These are phyloP conservation scores for Ceratobasidium sp. DNA, from an alignment of 1,284 basidiomycete species.

Conservation along the genomic window DNA sequence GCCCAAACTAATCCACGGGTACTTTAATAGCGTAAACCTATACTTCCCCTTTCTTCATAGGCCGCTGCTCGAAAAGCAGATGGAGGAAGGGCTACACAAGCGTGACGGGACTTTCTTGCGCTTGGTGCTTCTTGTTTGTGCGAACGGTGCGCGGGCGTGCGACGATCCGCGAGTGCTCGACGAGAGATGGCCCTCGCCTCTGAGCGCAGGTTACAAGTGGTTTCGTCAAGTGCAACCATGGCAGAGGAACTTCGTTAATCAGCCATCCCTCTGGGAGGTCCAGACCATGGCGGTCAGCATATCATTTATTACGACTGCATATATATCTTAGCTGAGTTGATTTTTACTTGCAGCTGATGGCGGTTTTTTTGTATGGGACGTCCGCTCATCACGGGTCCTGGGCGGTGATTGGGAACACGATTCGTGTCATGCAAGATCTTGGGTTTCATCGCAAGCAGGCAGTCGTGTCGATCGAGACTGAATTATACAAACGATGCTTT, in stretches of 20 bases:
- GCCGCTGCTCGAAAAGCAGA: too few species aligned
- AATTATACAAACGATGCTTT: slow-evolving; percentile 6
- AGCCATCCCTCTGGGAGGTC: neutral
- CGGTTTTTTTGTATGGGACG: neutral
- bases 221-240: neutral
- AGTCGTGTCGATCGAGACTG: neutral
- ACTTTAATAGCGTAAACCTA: too few species aligned
- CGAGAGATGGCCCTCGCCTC: neutral
- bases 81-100: too few species aligned
- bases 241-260: neutral
- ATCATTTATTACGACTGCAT: too few species aligned
- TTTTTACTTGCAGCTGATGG: too few species aligned
- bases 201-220: neutral
- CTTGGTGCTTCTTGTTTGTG: neutral
- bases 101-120: slow-evolving; percentile 10
- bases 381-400: neutral
- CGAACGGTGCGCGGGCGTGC: neutral
- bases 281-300: neutral
- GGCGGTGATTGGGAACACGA: neutral
- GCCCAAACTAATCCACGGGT: too few species aligned
- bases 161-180: neutral
- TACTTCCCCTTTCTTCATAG: neutral
- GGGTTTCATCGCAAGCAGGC: neutral
- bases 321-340: too few species aligned
- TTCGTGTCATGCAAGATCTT: neutral